Evolutionary conservation across 805 yeast species (phyloP).

Genomic region (Zygosaccharomyces rouxii): DNA sequence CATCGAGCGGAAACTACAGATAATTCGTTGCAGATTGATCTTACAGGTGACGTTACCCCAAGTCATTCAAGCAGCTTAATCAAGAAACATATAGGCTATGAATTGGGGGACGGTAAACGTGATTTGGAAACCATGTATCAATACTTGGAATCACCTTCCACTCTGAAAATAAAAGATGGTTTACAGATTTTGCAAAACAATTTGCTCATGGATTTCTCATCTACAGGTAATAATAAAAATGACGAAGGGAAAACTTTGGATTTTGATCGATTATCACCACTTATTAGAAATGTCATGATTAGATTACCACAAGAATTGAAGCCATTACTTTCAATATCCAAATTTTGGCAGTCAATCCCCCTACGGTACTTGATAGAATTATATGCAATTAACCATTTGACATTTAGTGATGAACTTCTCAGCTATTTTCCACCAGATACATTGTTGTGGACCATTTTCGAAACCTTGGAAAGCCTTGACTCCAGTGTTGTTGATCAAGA

Average conservation of each 20-base stretch:
- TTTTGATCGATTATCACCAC: constrained; percentile 15
- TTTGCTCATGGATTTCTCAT: constrained; percentile 5
- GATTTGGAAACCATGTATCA: constrained; percentile 10
- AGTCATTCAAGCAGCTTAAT: constrained; percentile 24
- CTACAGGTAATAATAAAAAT: not conserved
- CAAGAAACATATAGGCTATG: constrained; percentile 25
- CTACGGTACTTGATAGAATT: constrained; percentile 29
- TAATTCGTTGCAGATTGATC: constrained; percentile 23
- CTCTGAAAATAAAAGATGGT: constrained; percentile 10
- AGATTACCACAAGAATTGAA: constrained; percentile 31
- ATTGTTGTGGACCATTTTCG: constrained; percentile 16
- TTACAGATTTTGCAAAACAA: constrained; percentile 21
- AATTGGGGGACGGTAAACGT: not conserved
- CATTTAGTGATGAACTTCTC: constrained; percentile 12
- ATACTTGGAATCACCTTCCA: constrained; percentile 7
- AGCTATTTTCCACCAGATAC: not conserved
- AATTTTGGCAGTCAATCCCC: constrained; percentile 31
- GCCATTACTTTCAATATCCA: constrained; percentile 25
- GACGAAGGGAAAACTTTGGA: constrained; percentile 7
- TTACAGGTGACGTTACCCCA: constrained; percentile 29
- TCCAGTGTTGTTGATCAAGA: constrained; percentile 19
- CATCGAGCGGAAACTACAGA: constrained; percentile 1
- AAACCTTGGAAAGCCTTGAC: constrained; percentile 24
- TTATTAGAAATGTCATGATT: constrained; percentile 23
- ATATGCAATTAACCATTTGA: constrained; percentile 30